Conservation (phyloP, 805 yeast genomes). For the Peterozyma xylosa region DNA sequence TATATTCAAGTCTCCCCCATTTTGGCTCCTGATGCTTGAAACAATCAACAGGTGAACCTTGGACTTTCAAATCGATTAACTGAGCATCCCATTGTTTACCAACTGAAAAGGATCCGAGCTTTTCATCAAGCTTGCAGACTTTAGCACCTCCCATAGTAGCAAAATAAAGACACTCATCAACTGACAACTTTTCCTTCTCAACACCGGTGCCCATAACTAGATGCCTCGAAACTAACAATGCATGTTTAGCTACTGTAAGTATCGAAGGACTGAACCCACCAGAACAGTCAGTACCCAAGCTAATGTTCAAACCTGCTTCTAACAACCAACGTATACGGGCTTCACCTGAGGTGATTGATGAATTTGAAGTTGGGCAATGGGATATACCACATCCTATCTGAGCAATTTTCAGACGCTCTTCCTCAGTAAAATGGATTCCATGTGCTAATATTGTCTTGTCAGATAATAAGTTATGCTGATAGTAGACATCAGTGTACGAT, state of each 20-base stretch:
- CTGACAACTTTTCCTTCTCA: constrained; percentile 42
- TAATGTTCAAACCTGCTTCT: constrained; percentile 60
- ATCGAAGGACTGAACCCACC: constrained; percentile 71
- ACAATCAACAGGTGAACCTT: constrained; percentile 58
- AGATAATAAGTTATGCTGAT: constrained; percentile 50
- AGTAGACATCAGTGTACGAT: constrained; percentile 73
- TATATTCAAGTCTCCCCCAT: constrained; percentile 14
- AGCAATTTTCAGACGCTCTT: constrained; percentile 55
- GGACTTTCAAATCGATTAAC: constrained; percentile 52
- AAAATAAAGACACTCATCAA: constrained; percentile 67
- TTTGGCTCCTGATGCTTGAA: constrained; percentile 65
- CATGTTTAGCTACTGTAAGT: constrained; percentile 59
- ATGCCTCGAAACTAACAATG: constrained; percentile 65
- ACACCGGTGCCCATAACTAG: constrained; percentile 48
- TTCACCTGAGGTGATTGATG: constrained; percentile 85
- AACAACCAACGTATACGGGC: constrained; percentile 71
- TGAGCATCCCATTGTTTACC: constrained; percentile 88
- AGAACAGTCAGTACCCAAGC: constrained; percentile 75
- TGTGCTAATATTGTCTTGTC: constrained; percentile 79
- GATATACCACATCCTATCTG: constrained; percentile 61
- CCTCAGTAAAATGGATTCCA: constrained; percentile 65
- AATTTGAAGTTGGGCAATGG: constrained; percentile 91
- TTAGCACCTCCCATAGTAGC: constrained; percentile 90
- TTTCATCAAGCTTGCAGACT: constrained; percentile 49
- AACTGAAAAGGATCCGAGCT: constrained; percentile 61